Evolutionary conservation across 768 basidiomycete genomes (phyloP), one percentile per base, ranked within the genome.

Genomic region (Pisolithus microcarpus): DNA sequence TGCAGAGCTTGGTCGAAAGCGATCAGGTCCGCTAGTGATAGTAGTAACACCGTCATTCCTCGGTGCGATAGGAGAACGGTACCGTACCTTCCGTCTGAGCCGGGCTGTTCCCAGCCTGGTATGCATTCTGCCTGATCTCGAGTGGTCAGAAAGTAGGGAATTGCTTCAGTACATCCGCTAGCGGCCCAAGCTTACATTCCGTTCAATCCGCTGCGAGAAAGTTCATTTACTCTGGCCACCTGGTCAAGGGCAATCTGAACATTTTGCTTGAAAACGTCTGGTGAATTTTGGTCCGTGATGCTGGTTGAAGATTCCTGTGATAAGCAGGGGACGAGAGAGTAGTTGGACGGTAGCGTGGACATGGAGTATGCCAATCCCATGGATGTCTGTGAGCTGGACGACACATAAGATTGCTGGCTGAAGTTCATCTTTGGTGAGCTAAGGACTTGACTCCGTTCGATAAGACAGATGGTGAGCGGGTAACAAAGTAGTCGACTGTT

Each of bases 231-330:
- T 13, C 75, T 65, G 2, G 71, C 55, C 26, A 83, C 72, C 18
- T 79, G 75, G 37, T 76, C 73, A 49, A 75, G 72, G 0, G 75
- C 69, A 16, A 75, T 48, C 38, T 72, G 73, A 1, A 82, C 53
- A 60, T 80, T 81, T 46, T 78, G 76, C 54, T 79, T 81, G 70
- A 87, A 82, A n/a, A 73, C 51, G 23, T 77, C 80, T 15, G 80
- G 77, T 19, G 82, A 80, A 52, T 78, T 84, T 15, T 74, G 76
- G 52, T 85, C 83, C 7, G 50, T 53, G 10, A 54, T 15, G 2
- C 50, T 48, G 15, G 42, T 36, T 4, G 47, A 52, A 19, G 63
- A 60, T 15, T 63, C 63, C 49, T 67, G 67, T 13, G 66, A 67
- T n/a, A 65, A 55, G 13, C 58, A 67, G 7, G 56, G 48, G 11